Percentiles rank a stretch among this genome's conserved stretches.
Conservation (phyloP, 305 asterid species). For the Fraxinus angustifolia region DNA sequence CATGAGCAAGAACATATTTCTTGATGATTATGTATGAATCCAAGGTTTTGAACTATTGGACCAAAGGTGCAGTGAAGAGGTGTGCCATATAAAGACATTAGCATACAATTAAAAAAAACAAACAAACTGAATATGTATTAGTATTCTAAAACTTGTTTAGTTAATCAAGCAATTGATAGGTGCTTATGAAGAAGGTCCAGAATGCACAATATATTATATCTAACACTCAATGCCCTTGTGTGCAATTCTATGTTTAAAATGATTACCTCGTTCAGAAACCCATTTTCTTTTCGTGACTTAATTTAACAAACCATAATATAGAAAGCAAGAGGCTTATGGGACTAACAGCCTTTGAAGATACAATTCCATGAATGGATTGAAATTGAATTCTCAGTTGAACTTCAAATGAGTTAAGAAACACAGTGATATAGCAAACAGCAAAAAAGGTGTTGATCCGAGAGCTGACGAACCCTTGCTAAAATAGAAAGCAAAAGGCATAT, state of each 20-base stretch:
- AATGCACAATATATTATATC: background rate
- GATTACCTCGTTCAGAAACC: background rate
- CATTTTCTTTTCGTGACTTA: background rate
- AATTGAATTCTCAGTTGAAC: background rate
- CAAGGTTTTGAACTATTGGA: conserved; percentile 2
- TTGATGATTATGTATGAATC: background rate
- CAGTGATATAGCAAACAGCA: background rate
- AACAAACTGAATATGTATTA: background rate
- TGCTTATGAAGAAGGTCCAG: conserved; percentile 4
- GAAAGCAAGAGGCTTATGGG: background rate
- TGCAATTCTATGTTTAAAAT: background rate
- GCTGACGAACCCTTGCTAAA: background rate
- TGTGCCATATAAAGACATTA: background rate
- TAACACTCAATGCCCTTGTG: background rate
- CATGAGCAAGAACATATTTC: conserved; percentile 33
- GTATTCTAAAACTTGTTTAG: background rate
- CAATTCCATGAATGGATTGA: background rate
- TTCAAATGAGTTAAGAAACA: background rate
- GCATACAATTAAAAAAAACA: background rate
- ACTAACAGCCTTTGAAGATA: background rate
- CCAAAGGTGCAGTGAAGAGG: background rate
- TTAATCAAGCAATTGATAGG: background rate
- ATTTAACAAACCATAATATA: background rate
- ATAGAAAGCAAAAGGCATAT: background rate
- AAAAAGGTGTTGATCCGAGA: background rate